Evolutionary conservation across 768 basidiomycete genomes (phyloP).

Genomic region (Leucosporidium creatinivorum): DNA sequence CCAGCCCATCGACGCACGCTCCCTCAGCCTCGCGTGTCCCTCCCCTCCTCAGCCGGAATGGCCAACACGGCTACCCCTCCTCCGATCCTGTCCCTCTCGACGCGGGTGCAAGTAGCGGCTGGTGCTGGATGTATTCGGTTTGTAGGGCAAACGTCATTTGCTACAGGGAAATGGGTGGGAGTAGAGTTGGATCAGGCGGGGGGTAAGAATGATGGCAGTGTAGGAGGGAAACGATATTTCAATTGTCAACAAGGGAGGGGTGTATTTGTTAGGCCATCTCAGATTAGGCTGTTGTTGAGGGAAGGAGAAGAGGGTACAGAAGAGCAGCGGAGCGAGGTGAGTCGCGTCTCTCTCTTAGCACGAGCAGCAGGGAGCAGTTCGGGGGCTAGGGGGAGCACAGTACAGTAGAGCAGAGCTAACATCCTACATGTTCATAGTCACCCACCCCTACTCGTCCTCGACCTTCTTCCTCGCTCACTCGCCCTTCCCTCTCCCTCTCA

Average conservation of each 20-base stretch:
- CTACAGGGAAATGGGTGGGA: slow-evolving; percentile 92
- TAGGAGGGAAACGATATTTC: slow-evolving; percentile 60
- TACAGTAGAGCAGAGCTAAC: not conserved
- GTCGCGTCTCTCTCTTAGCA: not conserved
- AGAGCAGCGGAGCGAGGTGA: not conserved
- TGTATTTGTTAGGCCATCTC: slow-evolving; percentile 79
- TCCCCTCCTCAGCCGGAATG: not conserved
- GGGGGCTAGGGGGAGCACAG: not conserved
- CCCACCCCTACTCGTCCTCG: not conserved
- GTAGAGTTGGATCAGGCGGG: slow-evolving; percentile 72
- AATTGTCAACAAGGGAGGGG: slow-evolving; percentile 66
- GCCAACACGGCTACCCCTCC: slow-evolving; percentile 1
- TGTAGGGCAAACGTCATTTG: slow-evolving; percentile 72
- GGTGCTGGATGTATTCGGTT: slow-evolving; percentile 82
- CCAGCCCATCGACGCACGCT: not conserved
- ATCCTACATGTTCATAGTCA: not conserved
- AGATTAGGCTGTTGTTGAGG: slow-evolving; percentile 52
- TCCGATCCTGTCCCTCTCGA: slow-evolving; percentile 49
- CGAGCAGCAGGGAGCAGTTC: no score
- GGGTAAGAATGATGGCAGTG: slow-evolving; percentile 94
- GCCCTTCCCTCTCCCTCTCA: not conserved
- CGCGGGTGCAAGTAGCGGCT: slow-evolving; percentile 69
- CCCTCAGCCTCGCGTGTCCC: not conserved
- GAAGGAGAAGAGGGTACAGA: not conserved
- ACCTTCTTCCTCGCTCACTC: not conserved